Conservation (phyloP, 2,329 filamentous ascomycete genomes). For the Colletotrichum sp. region DNA sequence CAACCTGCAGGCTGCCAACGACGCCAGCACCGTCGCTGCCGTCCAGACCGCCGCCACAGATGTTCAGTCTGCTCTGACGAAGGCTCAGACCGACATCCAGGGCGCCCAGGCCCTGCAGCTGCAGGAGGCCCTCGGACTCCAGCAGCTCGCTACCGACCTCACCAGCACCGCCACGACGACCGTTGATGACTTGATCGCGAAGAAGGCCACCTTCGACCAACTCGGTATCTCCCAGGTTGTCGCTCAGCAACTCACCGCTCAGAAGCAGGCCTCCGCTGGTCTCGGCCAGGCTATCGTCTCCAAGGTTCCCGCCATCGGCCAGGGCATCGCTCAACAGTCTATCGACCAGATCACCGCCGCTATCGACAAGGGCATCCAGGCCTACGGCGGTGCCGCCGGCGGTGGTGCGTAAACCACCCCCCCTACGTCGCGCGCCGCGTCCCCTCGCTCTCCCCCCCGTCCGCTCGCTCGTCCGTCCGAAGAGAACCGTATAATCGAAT, state of each 20-base stretch:
- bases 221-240: constrained; percentile 27
- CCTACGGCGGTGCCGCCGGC: not conserved
- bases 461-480: not conserved
- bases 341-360: constrained; percentile 25
- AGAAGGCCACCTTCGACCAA: constrained; percentile 30
- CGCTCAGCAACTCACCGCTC: constrained; percentile 23
- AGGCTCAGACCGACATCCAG: constrained; percentile 27
- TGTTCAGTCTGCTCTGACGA: constrained; percentile 15
- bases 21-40: constrained; percentile 51
- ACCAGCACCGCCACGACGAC: constrained; percentile 23
- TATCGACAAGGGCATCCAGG: constrained; percentile 24
- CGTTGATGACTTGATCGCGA: constrained; percentile 22
- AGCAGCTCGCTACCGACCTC: constrained; percentile 23
- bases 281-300: constrained; percentile 27
- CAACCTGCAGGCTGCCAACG: constrained; percentile 32
- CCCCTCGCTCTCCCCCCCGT: not conserved
- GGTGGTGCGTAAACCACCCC: constrained; percentile 13
- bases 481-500: not conserved
- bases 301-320: constrained; percentile 30
- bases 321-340: constrained; percentile 28
- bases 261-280: constrained; percentile 19
- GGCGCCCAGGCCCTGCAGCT: constrained; percentile 25
- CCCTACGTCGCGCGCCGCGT: not conserved
- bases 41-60: constrained; percentile 25
- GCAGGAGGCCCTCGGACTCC: constrained; percentile 24